These are phyloP conservation scores for Piromyces finnis DNA, from an alignment of 192 early-diverging fungal genomes.

Conservation along the genomic window DNA sequence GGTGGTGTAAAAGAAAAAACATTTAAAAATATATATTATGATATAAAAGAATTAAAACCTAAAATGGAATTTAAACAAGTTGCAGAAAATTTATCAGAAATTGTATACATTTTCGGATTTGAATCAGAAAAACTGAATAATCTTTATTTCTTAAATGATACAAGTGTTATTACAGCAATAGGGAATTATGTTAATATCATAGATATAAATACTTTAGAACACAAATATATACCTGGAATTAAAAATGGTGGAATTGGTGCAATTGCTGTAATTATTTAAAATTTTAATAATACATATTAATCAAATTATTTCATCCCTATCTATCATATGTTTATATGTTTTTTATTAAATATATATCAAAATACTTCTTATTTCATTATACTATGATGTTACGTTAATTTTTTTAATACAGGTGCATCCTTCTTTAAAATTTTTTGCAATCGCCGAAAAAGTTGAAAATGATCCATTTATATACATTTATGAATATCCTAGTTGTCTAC, in stretches of 20 bases:
- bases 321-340: too few species aligned
- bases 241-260: constrained; percentile 30
- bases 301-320: too few species aligned
- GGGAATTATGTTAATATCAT: constrained; percentile 34
- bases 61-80: neutral
- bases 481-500: constrained; percentile 21
- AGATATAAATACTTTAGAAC: constrained; percentile 25
- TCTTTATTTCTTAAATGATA: constrained; percentile 26
- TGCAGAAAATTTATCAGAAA: constrained; percentile 3
- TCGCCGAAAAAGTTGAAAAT: constrained; percentile 20
- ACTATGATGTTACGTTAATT: too few species aligned
- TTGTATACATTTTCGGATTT: constrained; percentile 30
- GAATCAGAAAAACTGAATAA: constrained; percentile 31
- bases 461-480: constrained; percentile 35
- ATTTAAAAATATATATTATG: neutral
- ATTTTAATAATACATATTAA: neutral
- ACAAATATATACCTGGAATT: constrained; percentile 22
- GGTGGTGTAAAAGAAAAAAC: neutral
- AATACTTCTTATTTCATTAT: too few species aligned
- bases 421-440: constrained; percentile 19
- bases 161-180: constrained; percentile 19
- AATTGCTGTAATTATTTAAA: constrained; percentile 14
- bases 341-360: too few species aligned
- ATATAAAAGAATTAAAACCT: neutral
- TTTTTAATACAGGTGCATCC: constrained; percentile 21